Evolutionary conservation across 257 asterid species (phyloP).

Genomic region (Przewalskia tangutica): DNA sequence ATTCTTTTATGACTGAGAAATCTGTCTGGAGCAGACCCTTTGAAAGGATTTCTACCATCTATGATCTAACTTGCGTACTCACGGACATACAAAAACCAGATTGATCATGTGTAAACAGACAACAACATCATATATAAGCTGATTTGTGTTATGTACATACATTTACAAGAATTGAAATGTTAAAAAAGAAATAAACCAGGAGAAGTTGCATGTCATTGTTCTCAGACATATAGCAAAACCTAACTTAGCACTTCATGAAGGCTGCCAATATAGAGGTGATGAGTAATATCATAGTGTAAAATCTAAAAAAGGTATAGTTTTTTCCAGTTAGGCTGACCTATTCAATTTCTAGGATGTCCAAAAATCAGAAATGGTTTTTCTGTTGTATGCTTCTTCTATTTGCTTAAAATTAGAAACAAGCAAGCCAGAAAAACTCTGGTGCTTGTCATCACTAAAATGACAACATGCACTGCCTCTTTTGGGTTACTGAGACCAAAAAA

Average conservation of each 20-base stretch:
- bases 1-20: background rate
- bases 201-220: no score
- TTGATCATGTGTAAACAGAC: no score
- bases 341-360: background rate
- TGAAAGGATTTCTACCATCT: background rate
- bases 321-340: background rate
- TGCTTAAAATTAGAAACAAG: background rate
- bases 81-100: no score
- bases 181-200: no score
- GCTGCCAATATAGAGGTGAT: no score
- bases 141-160: no score
- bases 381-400: background rate
- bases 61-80: background rate
- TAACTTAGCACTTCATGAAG: background rate
- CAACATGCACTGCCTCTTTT: background rate
- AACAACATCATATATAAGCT: background rate
- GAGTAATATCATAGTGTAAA: no score
- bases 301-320: background rate
- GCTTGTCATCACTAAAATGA: background rate
- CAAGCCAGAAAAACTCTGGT: background rate
- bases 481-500: background rate
- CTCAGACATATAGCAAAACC: no score
- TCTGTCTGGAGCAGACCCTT: background rate
- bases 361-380: background rate
- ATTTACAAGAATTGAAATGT: no score